Conservation (phyloP, 306 rosid species). For the Corylus americana region DNA sequence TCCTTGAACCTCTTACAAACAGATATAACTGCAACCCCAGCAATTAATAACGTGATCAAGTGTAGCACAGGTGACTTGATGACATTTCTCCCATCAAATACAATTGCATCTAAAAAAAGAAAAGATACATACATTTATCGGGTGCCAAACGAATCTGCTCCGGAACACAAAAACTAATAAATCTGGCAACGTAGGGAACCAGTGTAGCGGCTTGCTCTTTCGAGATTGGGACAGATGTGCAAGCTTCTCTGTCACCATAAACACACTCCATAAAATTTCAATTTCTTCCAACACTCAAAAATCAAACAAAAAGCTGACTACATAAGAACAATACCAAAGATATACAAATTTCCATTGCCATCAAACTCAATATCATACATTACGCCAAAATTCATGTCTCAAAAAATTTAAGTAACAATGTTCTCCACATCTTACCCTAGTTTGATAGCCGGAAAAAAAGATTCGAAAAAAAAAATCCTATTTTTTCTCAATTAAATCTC, state of each 20-base stretch:
- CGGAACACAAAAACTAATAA: constrained; percentile 51
- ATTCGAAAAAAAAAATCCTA: not conserved
- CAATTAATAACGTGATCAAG: constrained; percentile 15
- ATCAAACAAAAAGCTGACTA: not conserved
- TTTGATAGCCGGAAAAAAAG: not conserved
- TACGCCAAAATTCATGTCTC: not conserved
- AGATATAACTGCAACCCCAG: constrained; percentile 53
- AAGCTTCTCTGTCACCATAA: constrained; percentile 71
- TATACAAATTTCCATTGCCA: not conserved
- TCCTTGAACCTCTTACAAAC: constrained; percentile 84
- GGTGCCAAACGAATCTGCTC: constrained; percentile 83
- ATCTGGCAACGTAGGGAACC: constrained; percentile 50
- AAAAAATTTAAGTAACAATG: not conserved
- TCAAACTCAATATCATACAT: not conserved
- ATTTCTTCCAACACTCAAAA: constrained; percentile 8
- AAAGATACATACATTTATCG: constrained; percentile 62
- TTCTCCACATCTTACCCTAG: not conserved
- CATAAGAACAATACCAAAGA: not conserved
- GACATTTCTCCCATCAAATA: not conserved
- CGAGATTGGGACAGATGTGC: constrained; percentile 38
- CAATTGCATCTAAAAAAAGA: constrained; percentile 3
- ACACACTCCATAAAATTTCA: not conserved
- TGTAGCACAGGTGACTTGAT: not conserved
- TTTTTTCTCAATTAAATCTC: not conserved
- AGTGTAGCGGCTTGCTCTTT: constrained; percentile 55